phyloP scores from a whole-genome alignment of 179 eudicot species.

The Camellia oleifera region DNA sequence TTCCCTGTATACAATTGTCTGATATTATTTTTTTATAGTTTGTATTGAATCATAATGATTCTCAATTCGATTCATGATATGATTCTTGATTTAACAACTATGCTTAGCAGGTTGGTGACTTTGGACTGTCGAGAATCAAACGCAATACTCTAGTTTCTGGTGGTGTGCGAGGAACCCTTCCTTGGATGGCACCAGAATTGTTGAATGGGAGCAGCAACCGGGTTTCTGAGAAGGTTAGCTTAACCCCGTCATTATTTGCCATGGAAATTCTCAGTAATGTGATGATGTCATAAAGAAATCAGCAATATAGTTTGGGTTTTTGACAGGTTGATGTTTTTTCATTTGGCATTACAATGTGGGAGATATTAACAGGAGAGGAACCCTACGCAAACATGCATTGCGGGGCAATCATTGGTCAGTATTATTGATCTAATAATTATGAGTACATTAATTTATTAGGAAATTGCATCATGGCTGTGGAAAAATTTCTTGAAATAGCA shows the following conservation, averaged over 20 bases:
- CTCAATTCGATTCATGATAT: too few relatives aligned
- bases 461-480: background rate
- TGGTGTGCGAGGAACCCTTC: constrained; percentile 58
- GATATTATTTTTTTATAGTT: too few relatives aligned
- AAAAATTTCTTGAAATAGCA: background rate
- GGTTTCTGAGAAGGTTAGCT: constrained; percentile 50
- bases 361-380: constrained; percentile 91
- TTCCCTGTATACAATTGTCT: too few relatives aligned
- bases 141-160: constrained; percentile 60
- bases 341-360: constrained; percentile 95
- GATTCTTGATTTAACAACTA: too few relatives aligned
- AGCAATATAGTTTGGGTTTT: constrained; percentile 12
- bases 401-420: constrained; percentile 92
- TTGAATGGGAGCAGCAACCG: constrained; percentile 46
- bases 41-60: too few relatives aligned
- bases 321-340: constrained; percentile 97
- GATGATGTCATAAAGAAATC: background rate
- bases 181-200: constrained; percentile 66
- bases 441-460: background rate
- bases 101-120: constrained; percentile 49
- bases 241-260: background rate
- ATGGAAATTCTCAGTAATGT: background rate
- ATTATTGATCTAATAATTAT: too few relatives aligned
- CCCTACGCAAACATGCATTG: constrained; percentile 98
- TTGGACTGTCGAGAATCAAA: constrained; percentile 56